Percentiles rank a stretch among this genome's conserved stretches.
Evolutionary conservation across 345 rosid genomes (phyloP).

Genomic region (Syzygium oleosum): DNA sequence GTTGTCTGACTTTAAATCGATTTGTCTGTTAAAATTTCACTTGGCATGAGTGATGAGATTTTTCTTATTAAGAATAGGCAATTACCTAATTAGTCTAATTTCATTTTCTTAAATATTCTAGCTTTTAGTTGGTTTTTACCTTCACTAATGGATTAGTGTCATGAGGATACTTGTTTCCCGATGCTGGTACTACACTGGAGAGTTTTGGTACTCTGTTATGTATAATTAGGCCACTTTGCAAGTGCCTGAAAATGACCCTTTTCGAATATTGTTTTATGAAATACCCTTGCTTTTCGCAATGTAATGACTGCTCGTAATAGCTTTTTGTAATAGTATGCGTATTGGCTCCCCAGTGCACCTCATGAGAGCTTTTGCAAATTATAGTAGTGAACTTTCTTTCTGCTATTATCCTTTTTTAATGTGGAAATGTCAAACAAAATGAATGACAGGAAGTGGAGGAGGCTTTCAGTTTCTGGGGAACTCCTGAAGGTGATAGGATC

Average conservation of each 20-base stretch:
- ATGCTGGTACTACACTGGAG: not conserved
- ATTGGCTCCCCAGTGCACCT: not conserved
- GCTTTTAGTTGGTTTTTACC: not conserved
- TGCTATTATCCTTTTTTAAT: not conserved
- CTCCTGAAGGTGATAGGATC: conserved; percentile 68
- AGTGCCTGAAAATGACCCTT: not conserved
- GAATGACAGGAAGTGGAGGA: conserved; percentile 74
- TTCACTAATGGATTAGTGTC: not conserved
- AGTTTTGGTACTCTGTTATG: not conserved
- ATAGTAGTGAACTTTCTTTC: not conserved
- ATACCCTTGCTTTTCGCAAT: not conserved
- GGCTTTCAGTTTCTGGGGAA: conserved; percentile 90
- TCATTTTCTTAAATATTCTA: not conserved
- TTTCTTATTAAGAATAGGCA: not conserved
- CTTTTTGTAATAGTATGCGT: not conserved
- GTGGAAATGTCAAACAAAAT: not conserved
- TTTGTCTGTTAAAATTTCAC: not conserved
- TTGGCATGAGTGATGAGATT: not conserved
- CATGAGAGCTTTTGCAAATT: not conserved
- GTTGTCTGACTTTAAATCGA: not conserved
- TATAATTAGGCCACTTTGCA: not conserved
- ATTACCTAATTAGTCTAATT: not conserved
- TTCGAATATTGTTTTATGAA: not conserved
- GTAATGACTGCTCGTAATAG: not conserved
- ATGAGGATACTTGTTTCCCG: not conserved